Percentiles rank a stretch among this genome's conserved stretches.
phyloP scores from a whole-genome alignment of 768 basidiomycete genomes.

The Leucosporidium creatinivorum region DNA sequence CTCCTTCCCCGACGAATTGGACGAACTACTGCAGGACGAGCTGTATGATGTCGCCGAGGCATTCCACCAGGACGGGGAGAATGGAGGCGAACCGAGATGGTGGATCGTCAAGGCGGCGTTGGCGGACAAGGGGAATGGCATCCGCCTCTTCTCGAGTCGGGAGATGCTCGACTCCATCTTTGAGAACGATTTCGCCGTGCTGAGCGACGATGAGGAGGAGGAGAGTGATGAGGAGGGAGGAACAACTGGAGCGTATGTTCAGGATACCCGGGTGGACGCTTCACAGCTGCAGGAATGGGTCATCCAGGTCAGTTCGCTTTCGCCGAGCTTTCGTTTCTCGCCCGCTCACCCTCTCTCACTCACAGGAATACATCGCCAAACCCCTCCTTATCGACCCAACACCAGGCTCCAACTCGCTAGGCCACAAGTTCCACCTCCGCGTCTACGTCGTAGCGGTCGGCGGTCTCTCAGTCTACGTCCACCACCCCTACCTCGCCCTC shows the following conservation, averaged over 20 bases:
- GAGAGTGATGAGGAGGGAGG: constrained; percentile 20
- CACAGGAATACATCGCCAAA: constrained; percentile 71
- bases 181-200: constrained; percentile 59
- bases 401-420: constrained; percentile 1
- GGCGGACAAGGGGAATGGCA: constrained; percentile 93
- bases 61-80: constrained; percentile 48
- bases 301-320: constrained; percentile 61
- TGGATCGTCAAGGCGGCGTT: constrained; percentile 97
- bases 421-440: constrained; percentile 77
- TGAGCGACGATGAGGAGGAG: constrained; percentile 31
- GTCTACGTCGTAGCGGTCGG: constrained; percentile 58
- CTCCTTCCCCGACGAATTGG: constrained; percentile 84
- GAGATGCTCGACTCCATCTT: constrained; percentile 66
- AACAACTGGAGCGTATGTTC: constrained; percentile 28
- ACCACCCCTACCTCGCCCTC: constrained; percentile 72
- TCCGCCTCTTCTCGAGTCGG: constrained; percentile 76
- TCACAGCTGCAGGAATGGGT: constrained; percentile 94
- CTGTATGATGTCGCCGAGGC: constrained; percentile 71
- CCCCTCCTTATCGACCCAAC: constrained; percentile 71
- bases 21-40: constrained; percentile 87
- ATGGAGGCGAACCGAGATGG: constrained; percentile 50
- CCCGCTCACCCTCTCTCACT: background rate
- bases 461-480: constrained; percentile 62
- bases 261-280: constrained; percentile 54
- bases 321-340: background rate